Percentiles rank a stretch among this genome's conserved stretches.
Evolutionary conservation across 306 rosid species (phyloP).

Genomic region (Medicago truncatula): MtrunA17r5.0-ANR NC_053043.1:49145001-49145500

Average conservation of each 20-base stretch:
- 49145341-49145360: not conserved
- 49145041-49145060: too few species aligned
- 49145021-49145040: too few species aligned
- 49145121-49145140: conserved; percentile 80
- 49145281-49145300: conserved; percentile 26
- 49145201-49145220: not conserved
- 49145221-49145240: conserved; percentile 27
- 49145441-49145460: conserved; percentile 24
- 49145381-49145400: not conserved
- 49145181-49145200: conserved; percentile 56
- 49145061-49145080: not conserved
- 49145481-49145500: conserved; percentile 26
- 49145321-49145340: conserved; percentile 10
- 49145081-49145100: not conserved
- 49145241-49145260: conserved; percentile 14
- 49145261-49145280: conserved; percentile 20
- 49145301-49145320: conserved; percentile 7
- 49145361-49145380: conserved; percentile 7
- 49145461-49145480: conserved; percentile 2
- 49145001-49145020: too few species aligned
- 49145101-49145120: conserved; percentile 30
- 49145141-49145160: conserved; percentile 62
- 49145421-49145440: conserved; percentile 10
- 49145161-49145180: conserved; percentile 86
- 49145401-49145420: conserved; percentile 2